These are phyloP conservation scores for Chalaropsis ovoidea DNA, from an alignment of 2,329 filamentous ascomycete genomes.

Conservation along the genomic window DNA sequence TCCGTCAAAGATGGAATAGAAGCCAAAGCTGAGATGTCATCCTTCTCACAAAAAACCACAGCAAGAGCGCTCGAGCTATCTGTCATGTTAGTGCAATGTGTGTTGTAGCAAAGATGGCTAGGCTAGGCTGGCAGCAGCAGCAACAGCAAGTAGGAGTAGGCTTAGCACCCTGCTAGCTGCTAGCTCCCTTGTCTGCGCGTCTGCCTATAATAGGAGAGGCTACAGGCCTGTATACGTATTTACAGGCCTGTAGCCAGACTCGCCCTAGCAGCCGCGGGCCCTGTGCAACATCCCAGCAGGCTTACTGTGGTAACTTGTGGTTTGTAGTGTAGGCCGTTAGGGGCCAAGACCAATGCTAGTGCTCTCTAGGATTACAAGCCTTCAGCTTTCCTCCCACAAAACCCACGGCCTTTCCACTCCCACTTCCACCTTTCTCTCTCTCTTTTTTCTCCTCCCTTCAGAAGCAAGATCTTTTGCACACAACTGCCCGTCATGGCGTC, in stretches of 20 bases:
- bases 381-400: constrained; percentile 18
- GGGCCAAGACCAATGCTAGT: background rate
- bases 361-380: constrained; percentile 4
- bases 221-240: background rate
- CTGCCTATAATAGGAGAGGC: constrained; percentile 2
- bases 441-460: constrained; percentile 12
- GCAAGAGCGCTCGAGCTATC: too few relatives aligned
- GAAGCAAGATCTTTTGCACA: constrained; percentile 1
- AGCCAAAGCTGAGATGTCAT: too few relatives aligned
- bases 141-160: background rate
- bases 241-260: background rate
- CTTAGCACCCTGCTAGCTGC: constrained; percentile 1
- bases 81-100: too few relatives aligned
- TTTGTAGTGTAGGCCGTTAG: background rate
- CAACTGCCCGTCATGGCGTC: constrained; percentile 25
- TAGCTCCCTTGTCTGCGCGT: background rate
- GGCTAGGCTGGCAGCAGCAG: background rate
- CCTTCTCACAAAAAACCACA: too few relatives aligned
- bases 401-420: constrained; percentile 15
- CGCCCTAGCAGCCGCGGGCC: background rate
- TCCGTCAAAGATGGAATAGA: too few relatives aligned
- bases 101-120: background rate
- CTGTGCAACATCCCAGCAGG: constrained; percentile 7
- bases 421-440: constrained; percentile 7
- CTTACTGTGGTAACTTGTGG: background rate